phyloP scores from a whole-genome alignment of 306 rosid species.

The Acmispon strigosus region DNA sequence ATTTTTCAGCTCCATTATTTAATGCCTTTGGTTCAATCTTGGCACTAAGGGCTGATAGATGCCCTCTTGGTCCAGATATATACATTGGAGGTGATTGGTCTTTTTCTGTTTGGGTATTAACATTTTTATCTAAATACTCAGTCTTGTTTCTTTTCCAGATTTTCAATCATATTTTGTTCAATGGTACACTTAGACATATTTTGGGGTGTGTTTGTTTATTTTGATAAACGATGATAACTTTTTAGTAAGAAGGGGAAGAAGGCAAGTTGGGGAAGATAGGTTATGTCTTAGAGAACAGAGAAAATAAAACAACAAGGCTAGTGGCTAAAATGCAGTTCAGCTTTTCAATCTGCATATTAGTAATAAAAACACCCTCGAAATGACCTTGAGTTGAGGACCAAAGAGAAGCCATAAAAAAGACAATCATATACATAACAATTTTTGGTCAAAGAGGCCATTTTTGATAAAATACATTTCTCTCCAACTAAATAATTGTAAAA shows the following conservation, averaged over 20 bases:
- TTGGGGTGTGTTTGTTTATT: background rate
- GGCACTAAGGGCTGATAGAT: conserved; percentile 23
- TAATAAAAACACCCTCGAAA: background rate
- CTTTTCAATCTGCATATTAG: background rate
- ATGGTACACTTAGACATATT: background rate
- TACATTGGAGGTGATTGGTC: conserved; percentile 64
- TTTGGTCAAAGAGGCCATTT: background rate
- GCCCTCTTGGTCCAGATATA: conserved; percentile 42
- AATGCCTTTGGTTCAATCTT: conserved; percentile 57
- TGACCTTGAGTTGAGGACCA: background rate
- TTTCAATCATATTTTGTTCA: conserved; percentile 1
- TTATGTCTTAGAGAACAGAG: no score
- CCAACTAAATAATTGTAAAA: background rate
- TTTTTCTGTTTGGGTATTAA: conserved; percentile 12
- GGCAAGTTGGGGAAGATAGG: background rate
- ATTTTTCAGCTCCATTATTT: conserved; percentile 39
- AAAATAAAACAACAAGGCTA: background rate
- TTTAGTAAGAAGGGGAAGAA: background rate
- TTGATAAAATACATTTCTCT: background rate
- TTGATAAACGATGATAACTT: background rate
- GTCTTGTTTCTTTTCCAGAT: background rate
- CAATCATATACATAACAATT: background rate
- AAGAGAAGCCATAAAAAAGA: background rate
- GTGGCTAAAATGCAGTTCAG: background rate
- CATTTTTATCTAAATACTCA: conserved; percentile 13